phyloP scores from a whole-genome alignment of 1,139 yeast genomes.

The Kurtzmaniella natalensis region DNA sequence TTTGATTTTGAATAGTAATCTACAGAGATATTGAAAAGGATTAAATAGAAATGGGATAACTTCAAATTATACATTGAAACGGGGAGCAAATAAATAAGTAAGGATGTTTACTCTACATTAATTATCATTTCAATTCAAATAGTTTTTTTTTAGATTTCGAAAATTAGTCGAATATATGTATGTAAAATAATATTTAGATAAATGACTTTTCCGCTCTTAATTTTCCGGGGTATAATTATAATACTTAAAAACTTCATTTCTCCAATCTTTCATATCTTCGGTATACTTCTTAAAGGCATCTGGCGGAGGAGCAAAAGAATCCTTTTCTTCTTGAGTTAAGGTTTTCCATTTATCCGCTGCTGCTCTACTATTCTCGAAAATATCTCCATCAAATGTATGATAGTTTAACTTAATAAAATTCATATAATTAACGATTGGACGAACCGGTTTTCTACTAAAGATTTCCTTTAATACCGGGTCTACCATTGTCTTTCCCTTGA shows the following conservation, averaged over 20 bases:
- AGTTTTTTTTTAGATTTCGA: too few species aligned
- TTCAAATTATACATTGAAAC: too few species aligned
- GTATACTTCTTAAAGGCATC: conserved; percentile 18
- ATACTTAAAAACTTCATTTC: conserved; percentile 11
- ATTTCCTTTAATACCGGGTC: conserved; percentile 16
- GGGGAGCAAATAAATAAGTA: too few species aligned
- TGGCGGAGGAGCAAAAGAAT: conserved; percentile 19
- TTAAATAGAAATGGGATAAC: too few species aligned
- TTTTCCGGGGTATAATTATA: too few species aligned
- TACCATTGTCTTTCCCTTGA: too few species aligned
- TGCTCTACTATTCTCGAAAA: conserved; percentile 23
- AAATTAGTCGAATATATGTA: too few species aligned
- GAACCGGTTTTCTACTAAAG: conserved; percentile 30
- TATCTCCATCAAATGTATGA: conserved; percentile 14
- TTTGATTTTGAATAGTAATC: not conserved
- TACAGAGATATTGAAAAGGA: too few species aligned
- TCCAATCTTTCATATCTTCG: conserved; percentile 25
- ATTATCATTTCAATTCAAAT: too few species aligned
- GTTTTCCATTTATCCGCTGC: conserved; percentile 28
- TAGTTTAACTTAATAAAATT: conserved; percentile 27
- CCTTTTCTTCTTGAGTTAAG: conserved; percentile 27
- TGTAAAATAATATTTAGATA: too few species aligned
- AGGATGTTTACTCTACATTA: too few species aligned
- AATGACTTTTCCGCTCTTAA: too few species aligned
- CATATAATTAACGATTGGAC: conserved; percentile 29